Evolutionary conservation across 371 early-diverging fungal genomes (phyloP).

Genomic region (Syncephalastrum monosporum): DNA sequence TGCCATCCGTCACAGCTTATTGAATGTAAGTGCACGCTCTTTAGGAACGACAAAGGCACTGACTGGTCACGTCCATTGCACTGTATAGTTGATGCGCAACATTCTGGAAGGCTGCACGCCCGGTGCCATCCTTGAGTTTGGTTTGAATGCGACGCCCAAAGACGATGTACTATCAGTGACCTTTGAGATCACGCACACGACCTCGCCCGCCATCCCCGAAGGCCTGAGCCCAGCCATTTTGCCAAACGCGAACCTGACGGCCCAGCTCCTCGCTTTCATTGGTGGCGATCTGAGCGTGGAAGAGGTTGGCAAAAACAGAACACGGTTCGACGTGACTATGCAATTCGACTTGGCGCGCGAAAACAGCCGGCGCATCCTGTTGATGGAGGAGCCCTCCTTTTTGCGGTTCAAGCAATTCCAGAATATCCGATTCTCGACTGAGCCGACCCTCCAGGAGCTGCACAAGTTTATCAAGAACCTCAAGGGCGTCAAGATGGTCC

Average conservation of each 20-base stretch:
- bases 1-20: constrained; percentile 54
- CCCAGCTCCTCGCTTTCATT: constrained; percentile 48
- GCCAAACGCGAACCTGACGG: constrained; percentile 54
- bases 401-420: constrained; percentile 25
- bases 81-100: constrained; percentile 52
- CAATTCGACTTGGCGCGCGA: constrained; percentile 37
- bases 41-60: too few relatives aligned
- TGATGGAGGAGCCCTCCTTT: constrained; percentile 12
- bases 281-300: constrained; percentile 43
- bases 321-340: constrained; percentile 38
- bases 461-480: constrained; percentile 44
- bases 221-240: constrained; percentile 24
- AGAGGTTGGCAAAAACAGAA: constrained; percentile 35
- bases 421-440: constrained; percentile 40
- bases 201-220: constrained; percentile 34
- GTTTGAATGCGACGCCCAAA: constrained; percentile 34
- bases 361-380: constrained; percentile 10
- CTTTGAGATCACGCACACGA: constrained; percentile 52
- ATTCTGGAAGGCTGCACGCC: constrained; percentile 56
- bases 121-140: constrained; percentile 62
- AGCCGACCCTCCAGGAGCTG: constrained; percentile 58
- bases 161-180: constrained; percentile 34
- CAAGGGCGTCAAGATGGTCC: constrained; percentile 49
- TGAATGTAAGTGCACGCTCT: constrained; percentile 43
- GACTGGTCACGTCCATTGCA: not conserved